phyloP scores from a whole-genome alignment of 352 stramenopile species.

The Phytopythium ostracodes region DNA sequence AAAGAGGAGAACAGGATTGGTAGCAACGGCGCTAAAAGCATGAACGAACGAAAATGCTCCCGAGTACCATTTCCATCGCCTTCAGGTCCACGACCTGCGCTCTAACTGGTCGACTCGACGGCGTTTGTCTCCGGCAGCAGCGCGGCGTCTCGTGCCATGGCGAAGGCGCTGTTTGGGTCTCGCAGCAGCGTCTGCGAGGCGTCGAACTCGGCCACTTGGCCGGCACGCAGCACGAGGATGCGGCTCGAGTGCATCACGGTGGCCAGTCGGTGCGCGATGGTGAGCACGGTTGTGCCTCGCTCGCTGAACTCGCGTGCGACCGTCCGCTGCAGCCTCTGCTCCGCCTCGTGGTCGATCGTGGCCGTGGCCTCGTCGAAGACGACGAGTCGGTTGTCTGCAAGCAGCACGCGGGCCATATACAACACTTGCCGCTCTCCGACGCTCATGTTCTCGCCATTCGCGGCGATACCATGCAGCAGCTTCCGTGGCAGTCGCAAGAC shows the following conservation, averaged over 20 bases:
- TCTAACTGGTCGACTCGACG: not conserved
- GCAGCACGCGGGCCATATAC: constrained; percentile 25
- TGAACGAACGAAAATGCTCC: not conserved
- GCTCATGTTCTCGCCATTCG: constrained; percentile 89
- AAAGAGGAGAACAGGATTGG: too few species aligned
- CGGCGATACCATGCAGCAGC: not conserved
- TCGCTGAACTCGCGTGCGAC: constrained; percentile 80
- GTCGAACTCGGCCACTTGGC: constrained; percentile 78
- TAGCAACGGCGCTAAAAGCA: not conserved
- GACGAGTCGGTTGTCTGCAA: constrained; percentile 27
- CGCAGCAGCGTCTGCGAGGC: constrained; percentile 23
- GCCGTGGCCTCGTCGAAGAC: constrained; percentile 33
- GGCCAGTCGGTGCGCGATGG: constrained; percentile 89
- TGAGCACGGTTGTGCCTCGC: constrained; percentile 76
- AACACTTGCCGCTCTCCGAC: constrained; percentile 94
- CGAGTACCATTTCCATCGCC: not conserved
- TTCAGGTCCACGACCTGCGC: not conserved
- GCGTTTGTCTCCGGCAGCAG: not conserved
- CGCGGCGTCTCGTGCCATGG: not conserved
- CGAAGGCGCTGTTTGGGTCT: not conserved
- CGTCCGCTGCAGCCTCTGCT: constrained; percentile 24
- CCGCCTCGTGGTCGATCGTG: constrained; percentile 13
- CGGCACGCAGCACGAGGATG: constrained; percentile 84
- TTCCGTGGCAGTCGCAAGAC: constrained; percentile 9
- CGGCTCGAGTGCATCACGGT: constrained; percentile 87